A percentile compares a stretch with the other conserved stretches of the same genome.
Conservation (phyloP, 2,329 filamentous ascomycete species). For the Arthrocladium fulminans region DNA sequence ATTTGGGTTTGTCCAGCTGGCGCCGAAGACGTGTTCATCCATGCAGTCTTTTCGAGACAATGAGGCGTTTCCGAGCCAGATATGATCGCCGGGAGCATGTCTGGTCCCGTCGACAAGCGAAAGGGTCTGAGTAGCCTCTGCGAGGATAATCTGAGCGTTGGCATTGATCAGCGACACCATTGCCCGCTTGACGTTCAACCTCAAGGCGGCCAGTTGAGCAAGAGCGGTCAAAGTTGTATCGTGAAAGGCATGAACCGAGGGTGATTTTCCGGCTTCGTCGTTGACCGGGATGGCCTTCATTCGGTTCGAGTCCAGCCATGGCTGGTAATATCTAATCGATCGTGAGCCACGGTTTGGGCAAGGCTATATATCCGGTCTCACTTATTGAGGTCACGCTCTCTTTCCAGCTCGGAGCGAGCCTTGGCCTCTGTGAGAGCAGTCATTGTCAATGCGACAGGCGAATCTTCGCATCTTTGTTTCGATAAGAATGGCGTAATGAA, state of each 20-base stretch:
- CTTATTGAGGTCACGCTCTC: constrained; percentile 24
- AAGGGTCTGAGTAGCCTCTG: constrained; percentile 41
- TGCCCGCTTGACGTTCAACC: constrained; percentile 35
- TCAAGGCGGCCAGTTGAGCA: constrained; percentile 41
- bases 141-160: constrained; percentile 39
- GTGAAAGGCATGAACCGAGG: constrained; percentile 24
- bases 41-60: constrained; percentile 25
- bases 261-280: constrained; percentile 10
- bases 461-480: too few relatives aligned
- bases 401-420: constrained; percentile 9
- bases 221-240: constrained; percentile 39
- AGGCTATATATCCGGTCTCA: constrained; percentile 4
- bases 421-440: not conserved
- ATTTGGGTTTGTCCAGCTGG: constrained; percentile 11
- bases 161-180: constrained; percentile 46
- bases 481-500: too few relatives aligned
- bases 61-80: constrained; percentile 27
- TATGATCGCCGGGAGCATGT: constrained; percentile 24
- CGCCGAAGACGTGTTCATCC: constrained; percentile 20
- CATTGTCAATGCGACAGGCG: not conserved
- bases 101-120: constrained; percentile 28
- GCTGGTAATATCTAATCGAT: constrained; percentile 14
- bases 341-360: not conserved
- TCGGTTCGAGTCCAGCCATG: constrained; percentile 22
- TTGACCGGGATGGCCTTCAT: constrained; percentile 15